phyloP scores from a whole-genome alignment of 2,329 filamentous ascomycete genomes.

The Stagonosporopsis rhizophila region DNA sequence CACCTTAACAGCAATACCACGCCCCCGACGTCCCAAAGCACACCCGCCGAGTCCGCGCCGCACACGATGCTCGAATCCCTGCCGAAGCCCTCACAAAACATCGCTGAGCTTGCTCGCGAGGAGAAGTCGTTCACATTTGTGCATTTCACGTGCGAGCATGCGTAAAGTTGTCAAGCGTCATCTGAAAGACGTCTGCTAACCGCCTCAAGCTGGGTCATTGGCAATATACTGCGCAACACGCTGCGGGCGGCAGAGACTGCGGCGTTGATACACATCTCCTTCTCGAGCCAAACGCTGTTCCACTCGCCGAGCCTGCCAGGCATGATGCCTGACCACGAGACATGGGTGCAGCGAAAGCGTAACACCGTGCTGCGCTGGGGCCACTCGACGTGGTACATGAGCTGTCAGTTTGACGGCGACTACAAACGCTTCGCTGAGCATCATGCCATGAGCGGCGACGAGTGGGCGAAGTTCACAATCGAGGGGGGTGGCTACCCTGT shows the following conservation, averaged over 20 bases:
- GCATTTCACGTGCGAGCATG: slow-evolving; percentile 69
- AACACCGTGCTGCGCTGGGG: slow-evolving; percentile 76
- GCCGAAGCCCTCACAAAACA: slow-evolving; percentile 46
- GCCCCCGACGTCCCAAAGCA: neutral
- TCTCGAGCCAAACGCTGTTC: slow-evolving; percentile 72
- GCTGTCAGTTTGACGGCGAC: slow-evolving; percentile 72
- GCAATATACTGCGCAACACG: slow-evolving; percentile 68
- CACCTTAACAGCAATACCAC: slow-evolving; percentile 4
- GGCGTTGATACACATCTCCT: slow-evolving; percentile 68
- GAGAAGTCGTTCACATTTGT: slow-evolving; percentile 56
- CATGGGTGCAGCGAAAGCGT: slow-evolving; percentile 69
- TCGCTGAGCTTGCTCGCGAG: slow-evolving; percentile 50
- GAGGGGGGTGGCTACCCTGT: slow-evolving; percentile 80
- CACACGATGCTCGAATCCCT: slow-evolving; percentile 26
- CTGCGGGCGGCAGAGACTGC: slow-evolving; percentile 63
- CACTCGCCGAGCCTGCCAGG: slow-evolving; percentile 72
- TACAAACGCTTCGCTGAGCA: slow-evolving; percentile 70
- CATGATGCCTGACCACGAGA: slow-evolving; percentile 73
- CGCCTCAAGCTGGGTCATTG: slow-evolving; percentile 58
- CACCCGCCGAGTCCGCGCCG: slow-evolving; percentile 16
- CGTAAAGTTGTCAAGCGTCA: slow-evolving; percentile 46
- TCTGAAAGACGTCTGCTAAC: no score
- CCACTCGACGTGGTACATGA: slow-evolving; percentile 73
- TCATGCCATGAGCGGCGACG: slow-evolving; percentile 64
- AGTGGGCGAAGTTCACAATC: slow-evolving; percentile 71